Evolutionary conservation across 2,329 filamentous ascomycete genomes (phyloP), one percentile per base, ranked within the genome.

Genomic region (Aspergillus alliaceus): DNA sequence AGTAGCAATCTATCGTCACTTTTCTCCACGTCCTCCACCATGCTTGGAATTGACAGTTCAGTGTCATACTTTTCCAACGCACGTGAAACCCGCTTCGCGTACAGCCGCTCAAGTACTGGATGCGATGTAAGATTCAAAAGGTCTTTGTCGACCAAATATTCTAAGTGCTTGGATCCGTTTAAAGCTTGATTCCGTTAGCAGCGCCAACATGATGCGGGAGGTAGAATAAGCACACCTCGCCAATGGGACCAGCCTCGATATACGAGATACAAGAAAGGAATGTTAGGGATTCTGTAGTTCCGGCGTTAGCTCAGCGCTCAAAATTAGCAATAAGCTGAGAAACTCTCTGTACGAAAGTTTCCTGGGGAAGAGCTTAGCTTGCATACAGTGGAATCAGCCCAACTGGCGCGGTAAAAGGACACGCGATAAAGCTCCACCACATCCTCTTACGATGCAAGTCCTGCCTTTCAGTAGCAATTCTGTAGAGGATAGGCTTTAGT

Each of bases 231-330:
- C 74, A 58, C 60, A 82, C 81, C 81, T 75, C 89, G 85, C 86
- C 90, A 96, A 75, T 96, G 91, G 20, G 90, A 96, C 89, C 90
- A 98, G 25, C 91, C 79, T 63, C 95, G 85, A 78, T 96, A 99
- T 18, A 85, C 86, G 39, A 98, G 84, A 74, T 98, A 99, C 80
- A 98, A 98, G 80, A 98, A 98, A 18, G 95, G 95, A 12, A 99
- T 80, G 72, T 99, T 97, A 34, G 93, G 93, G 61, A 97, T 83
- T 60, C 91, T 96, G 51, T 12, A 29, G 4, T 7, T 18, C 11
- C 9, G 18, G 3, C n/a, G 22, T 48, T 22, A 48, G 44, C 14
- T 32, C 12, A 12, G 22, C 18, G 18, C 37, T 22, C 11, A 8
- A 18, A 6, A 15, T 6, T 20, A 4, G 6, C 15, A 5, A 18